Conservation (phyloP, 192 early-diverging fungal genomes). For the Diversispora eburnea region DNA sequence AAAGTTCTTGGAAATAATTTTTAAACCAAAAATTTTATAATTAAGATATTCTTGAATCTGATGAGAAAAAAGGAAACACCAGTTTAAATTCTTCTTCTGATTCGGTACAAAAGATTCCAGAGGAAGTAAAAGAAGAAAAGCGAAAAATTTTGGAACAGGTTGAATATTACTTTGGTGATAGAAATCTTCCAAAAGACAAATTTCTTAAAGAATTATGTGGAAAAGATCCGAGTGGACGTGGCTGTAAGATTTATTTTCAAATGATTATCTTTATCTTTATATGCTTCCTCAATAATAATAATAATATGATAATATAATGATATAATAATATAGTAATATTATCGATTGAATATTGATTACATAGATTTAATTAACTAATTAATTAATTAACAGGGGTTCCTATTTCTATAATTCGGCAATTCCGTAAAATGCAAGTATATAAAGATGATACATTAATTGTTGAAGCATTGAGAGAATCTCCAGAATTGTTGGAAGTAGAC, state of each 20-base stretch:
- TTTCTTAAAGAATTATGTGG: constrained; percentile 44
- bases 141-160: constrained; percentile 57
- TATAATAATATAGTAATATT: too few relatives aligned
- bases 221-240: constrained; percentile 50
- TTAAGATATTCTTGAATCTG: too few relatives aligned
- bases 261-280: not conserved
- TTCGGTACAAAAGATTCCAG: not conserved
- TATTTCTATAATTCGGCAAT: constrained; percentile 46
- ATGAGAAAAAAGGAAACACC: too few relatives aligned
- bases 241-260: constrained; percentile 13
- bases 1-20: too few relatives aligned
- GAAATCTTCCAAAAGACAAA: constrained; percentile 55
- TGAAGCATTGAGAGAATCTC: constrained; percentile 52
- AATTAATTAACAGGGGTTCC: constrained; percentile 40
- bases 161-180: constrained; percentile 63
- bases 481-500: constrained; percentile 51
- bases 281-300: not conserved
- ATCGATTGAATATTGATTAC: too few relatives aligned
- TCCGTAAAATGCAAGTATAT: constrained; percentile 57
- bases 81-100: not conserved
- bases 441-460: constrained; percentile 43
- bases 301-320: not conserved
- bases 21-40: too few relatives aligned
- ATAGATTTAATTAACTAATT: not conserved
- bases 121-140: constrained; percentile 31